phyloP scores from a whole-genome alignment of 805 yeast genomes.

The Teunomyces atbi region DNA sequence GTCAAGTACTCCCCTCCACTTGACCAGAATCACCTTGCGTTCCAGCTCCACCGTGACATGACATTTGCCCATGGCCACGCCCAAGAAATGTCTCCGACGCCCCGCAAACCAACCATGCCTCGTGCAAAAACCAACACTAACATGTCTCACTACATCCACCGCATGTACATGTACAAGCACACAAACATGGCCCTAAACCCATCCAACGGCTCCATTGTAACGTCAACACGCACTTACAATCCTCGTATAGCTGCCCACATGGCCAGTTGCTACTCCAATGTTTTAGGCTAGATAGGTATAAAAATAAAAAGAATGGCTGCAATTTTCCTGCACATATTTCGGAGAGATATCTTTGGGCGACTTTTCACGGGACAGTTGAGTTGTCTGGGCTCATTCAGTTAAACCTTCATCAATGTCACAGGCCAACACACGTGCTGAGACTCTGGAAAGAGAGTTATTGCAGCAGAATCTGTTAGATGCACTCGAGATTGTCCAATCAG shows the following conservation, averaged over 20 bases:
- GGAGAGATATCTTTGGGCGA: neutral
- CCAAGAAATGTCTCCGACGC: neutral
- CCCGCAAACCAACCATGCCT: slow-evolving; percentile 18
- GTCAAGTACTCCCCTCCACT: slow-evolving; percentile 8
- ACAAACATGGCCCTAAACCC: too few relatives aligned
- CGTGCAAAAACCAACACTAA: slow-evolving; percentile 23
- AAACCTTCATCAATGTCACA: neutral
- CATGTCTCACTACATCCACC: slow-evolving; percentile 24
- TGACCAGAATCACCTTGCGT: slow-evolving; percentile 6
- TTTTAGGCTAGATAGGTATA: neutral
- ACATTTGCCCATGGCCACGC: neutral
- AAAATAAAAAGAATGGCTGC: neutral
- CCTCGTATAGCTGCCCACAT: slow-evolving; percentile 6
- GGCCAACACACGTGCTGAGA: neutral
- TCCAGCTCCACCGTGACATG: slow-evolving; percentile 2
- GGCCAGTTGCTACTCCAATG: neutral
- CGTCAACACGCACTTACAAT: slow-evolving; percentile 9
- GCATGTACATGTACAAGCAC: slow-evolving; percentile 16
- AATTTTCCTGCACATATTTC: neutral
- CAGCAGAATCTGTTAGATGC: neutral
- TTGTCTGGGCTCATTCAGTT: neutral
- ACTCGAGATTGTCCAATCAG: neutral
- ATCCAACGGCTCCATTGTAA: slow-evolving; percentile 1
- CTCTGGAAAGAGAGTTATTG: neutral
- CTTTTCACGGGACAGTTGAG: neutral